Evolutionary conservation across 1,139 yeast species (phyloP).

Genomic region (Saccharomyces pastorianus): DNA sequence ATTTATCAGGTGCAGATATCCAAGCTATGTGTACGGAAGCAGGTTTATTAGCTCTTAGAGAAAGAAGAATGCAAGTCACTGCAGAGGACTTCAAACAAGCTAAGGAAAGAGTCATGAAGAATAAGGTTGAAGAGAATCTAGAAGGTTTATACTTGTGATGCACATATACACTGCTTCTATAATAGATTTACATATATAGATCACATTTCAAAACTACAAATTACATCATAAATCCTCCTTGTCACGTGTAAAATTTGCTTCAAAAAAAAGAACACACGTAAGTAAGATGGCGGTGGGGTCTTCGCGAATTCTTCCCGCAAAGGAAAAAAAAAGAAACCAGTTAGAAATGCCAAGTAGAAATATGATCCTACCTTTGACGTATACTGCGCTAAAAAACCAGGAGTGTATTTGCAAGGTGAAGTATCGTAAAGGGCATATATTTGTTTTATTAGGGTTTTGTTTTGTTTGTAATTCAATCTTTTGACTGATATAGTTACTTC

Average conservation of each 20-base stretch:
- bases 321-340: too few species aligned
- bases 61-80: constrained; percentile 96
- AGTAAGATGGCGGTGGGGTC: not conserved
- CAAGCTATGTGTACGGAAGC: constrained; percentile 98
- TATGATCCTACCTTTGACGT: too few species aligned
- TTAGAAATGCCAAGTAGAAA: too few species aligned
- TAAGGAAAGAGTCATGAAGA: constrained; percentile 93
- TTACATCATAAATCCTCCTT: not conserved
- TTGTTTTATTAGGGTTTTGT: too few species aligned
- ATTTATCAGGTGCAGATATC: constrained; percentile 94
- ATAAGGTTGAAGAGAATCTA: constrained; percentile 92
- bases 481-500: too few species aligned
- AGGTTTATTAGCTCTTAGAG: constrained; percentile 90
- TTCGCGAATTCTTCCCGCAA: not conserved
- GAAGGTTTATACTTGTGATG: constrained; percentile 82
- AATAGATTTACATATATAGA: constrained; percentile 26
- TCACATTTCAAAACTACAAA: constrained; percentile 8
- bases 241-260: not conserved
- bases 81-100: constrained; percentile 93
- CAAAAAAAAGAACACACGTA: not conserved
- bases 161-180: constrained; percentile 7
- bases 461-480: too few species aligned
- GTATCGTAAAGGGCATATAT: too few species aligned
- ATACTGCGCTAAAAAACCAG: too few species aligned
- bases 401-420: not conserved